phyloP scores from a whole-genome alignment of 2,329 filamentous ascomycete genomes.

The Trichoderma guizhouense region DNA sequence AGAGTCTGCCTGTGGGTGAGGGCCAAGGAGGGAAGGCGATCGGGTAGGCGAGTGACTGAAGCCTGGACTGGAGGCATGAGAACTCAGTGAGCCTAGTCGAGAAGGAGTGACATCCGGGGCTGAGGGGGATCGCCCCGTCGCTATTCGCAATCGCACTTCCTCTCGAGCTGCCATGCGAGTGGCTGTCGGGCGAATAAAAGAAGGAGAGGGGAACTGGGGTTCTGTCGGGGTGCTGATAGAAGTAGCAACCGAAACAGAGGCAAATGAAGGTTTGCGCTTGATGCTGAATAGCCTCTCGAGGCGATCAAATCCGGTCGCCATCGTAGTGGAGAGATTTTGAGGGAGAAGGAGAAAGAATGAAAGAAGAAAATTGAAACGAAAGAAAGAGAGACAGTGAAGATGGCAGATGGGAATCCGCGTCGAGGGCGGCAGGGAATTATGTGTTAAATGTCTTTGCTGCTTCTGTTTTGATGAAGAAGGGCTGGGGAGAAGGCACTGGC shows the following conservation, averaged over 20 bases:
- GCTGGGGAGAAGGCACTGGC: background rate
- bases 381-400: background rate
- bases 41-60: constrained; percentile 24
- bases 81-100: constrained; percentile 16
- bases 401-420: background rate
- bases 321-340: constrained; percentile 27
- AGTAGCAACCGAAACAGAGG: constrained; percentile 24
- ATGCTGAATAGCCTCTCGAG: constrained; percentile 52
- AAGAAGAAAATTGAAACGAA: background rate
- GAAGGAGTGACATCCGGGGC: constrained; percentile 21
- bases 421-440: background rate
- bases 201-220: constrained; percentile 48
- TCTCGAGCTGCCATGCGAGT: constrained; percentile 57
- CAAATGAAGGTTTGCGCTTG: constrained; percentile 37
- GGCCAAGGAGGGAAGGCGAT: constrained; percentile 27
- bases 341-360: background rate
- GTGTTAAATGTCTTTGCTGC: background rate
- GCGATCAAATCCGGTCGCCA: constrained; percentile 49
- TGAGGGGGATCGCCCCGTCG: constrained; percentile 30
- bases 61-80: constrained; percentile 16
- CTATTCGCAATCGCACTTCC: constrained; percentile 36
- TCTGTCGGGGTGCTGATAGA: constrained; percentile 26
- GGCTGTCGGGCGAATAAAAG: constrained; percentile 54
- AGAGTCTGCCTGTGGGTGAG: constrained; percentile 22
- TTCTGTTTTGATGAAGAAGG: background rate